Percentiles rank a stretch among this genome's conserved stretches.
Conservation (phyloP, 108 stramenopile species). For the Pseudonitzschia pungens region DNA sequence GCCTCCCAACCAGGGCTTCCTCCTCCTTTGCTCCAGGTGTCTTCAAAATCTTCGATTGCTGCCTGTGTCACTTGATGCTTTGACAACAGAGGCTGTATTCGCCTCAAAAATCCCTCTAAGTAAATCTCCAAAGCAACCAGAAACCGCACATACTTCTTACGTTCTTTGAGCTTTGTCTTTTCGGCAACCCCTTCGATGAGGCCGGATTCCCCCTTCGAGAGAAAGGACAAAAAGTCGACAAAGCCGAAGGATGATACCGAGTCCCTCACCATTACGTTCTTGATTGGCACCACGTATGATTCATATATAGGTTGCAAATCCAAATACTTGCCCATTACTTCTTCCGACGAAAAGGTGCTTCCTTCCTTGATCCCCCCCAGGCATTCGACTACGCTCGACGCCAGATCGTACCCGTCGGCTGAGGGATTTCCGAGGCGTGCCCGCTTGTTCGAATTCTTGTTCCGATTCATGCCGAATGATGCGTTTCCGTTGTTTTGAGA, state of each 20-base stretch:
- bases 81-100: conserved; percentile 66
- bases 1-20: conserved; percentile 67
- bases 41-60: conserved; percentile 52
- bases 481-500: neutral
- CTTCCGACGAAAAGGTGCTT: conserved; percentile 58
- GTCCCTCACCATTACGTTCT: conserved; percentile 13
- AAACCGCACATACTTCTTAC: conserved; percentile 76
- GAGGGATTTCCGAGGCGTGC: conserved; percentile 62
- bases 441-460: conserved; percentile 42
- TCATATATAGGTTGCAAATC: conserved; percentile 63
- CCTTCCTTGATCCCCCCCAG: conserved; percentile 48
- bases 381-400: conserved; percentile 44
- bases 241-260: conserved; percentile 43
- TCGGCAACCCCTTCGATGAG: conserved; percentile 40
- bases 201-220: conserved; percentile 43
- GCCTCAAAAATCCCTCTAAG: conserved; percentile 62
- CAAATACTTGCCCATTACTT: conserved; percentile 82
- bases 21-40: conserved; percentile 57
- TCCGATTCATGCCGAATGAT: no score
- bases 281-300: conserved; percentile 22
- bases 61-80: conserved; percentile 42
- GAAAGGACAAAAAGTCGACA: conserved; percentile 50
- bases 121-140: conserved; percentile 60
- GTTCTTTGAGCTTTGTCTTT: conserved; percentile 64
- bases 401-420: conserved; percentile 84